These are phyloP conservation scores for Drechslera avenae DNA, from an alignment of 2,329 filamentous ascomycete species.

Conservation along the genomic window DNA sequence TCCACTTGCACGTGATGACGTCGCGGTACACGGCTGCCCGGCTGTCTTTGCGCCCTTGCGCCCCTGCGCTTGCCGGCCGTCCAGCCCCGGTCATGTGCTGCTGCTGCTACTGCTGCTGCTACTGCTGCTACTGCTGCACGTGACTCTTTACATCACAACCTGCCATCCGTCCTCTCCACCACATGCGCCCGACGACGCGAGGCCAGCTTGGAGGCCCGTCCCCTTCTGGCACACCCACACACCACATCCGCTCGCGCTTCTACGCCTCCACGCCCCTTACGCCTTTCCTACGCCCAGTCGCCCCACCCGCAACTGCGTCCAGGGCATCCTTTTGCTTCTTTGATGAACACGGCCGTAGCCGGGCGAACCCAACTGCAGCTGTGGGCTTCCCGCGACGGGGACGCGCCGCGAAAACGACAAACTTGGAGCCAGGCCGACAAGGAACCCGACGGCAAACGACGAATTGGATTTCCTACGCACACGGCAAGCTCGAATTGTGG, in stretches of 20 bases:
- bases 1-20: too few relatives aligned
- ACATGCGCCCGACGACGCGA: too few relatives aligned
- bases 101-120: too few relatives aligned
- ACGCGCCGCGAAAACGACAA: conserved; percentile 6
- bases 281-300: neutral
- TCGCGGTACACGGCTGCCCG: too few relatives aligned
- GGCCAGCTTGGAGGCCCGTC: neutral
- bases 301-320: neutral
- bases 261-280: neutral
- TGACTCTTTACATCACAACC: too few relatives aligned
- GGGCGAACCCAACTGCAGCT: conserved; percentile 12
- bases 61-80: too few relatives aligned
- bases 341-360: conserved; percentile 9
- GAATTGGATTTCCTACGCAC: neutral
- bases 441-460: neutral
- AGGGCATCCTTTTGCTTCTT: conserved; percentile 6
- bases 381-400: conserved; percentile 9
- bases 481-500: neutral
- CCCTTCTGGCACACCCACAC: neutral
- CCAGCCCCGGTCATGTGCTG: too few relatives aligned
- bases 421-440: too few relatives aligned
- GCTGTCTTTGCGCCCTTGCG: neutral
- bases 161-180: too few relatives aligned
- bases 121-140: too few relatives aligned
- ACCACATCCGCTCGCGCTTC: neutral